Evolutionary conservation across 495 filamentous ascomycete species (phyloP).

Genomic region (Xylaria telfairii): DNA sequence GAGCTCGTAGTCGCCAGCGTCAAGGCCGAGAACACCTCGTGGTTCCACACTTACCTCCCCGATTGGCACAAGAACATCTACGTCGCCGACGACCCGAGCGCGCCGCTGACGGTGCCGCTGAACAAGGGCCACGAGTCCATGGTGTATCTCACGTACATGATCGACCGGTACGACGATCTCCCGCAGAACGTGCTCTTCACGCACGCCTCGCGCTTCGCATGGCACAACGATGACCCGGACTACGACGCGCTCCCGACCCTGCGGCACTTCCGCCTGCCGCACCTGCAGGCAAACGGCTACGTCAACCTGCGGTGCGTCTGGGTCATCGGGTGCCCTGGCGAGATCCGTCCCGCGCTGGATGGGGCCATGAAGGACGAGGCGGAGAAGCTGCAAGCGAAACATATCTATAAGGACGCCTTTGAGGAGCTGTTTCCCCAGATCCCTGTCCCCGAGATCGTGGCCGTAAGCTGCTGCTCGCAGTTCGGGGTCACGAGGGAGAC

Average conservation of each 20-base stretch:
- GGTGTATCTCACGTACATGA: slow-evolving; percentile 67
- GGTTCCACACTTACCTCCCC: slow-evolving; percentile 44
- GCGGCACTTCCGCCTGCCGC: slow-evolving; percentile 58
- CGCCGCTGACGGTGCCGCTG: slow-evolving; percentile 49
- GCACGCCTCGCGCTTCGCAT: slow-evolving; percentile 66
- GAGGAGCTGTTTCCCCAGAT: slow-evolving; percentile 60
- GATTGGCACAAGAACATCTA: slow-evolving; percentile 55
- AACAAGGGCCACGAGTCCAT: slow-evolving; percentile 71
- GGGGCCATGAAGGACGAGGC: slow-evolving; percentile 32
- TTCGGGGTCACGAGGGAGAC: slow-evolving; percentile 67
- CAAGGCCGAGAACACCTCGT: slow-evolving; percentile 41
- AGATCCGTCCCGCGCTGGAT: slow-evolving; percentile 54
- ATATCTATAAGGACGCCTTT: slow-evolving; percentile 58
- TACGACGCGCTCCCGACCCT: slow-evolving; percentile 57
- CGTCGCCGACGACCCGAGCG: slow-evolving; percentile 51
- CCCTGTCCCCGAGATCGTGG: slow-evolving; percentile 51
- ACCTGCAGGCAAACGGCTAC: slow-evolving; percentile 63
- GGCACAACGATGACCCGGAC: slow-evolving; percentile 67
- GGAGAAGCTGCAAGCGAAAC: slow-evolving; percentile 46
- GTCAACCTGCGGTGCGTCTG: slow-evolving; percentile 71
- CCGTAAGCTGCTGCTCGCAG: slow-evolving; percentile 71
- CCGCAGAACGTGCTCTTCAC: slow-evolving; percentile 66
- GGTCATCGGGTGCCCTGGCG: slow-evolving; percentile 65
- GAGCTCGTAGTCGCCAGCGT: slow-evolving; percentile 49
- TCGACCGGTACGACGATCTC: slow-evolving; percentile 67